Percentiles rank a stretch among this genome's conserved stretches.
Conservation (phyloP, 1,284 basidiomycete species). For the Pseudozyma pruni region DNA sequence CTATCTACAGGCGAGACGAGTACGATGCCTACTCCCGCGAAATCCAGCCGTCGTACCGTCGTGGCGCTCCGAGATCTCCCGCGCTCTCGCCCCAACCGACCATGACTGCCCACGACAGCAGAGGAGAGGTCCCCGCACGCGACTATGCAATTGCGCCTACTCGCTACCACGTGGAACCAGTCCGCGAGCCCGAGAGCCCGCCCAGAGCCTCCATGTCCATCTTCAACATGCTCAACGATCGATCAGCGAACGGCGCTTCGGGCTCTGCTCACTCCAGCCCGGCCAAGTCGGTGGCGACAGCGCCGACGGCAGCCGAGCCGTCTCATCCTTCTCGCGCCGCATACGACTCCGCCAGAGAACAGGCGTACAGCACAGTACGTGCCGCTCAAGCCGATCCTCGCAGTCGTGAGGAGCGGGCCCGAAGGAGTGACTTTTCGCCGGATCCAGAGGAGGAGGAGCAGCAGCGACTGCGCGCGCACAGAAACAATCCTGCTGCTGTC, state of each 20-base stretch:
- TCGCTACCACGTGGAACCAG: slow-evolving; percentile 20
- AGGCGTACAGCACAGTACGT: slow-evolving; percentile 2
- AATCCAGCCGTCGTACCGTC: slow-evolving; percentile 52
- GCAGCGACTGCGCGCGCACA: not conserved
- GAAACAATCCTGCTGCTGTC: not conserved
- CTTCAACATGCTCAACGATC: slow-evolving; percentile 54
- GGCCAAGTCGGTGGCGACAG: slow-evolving; percentile 19
- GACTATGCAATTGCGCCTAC: slow-evolving; percentile 7
- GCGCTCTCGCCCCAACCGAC: slow-evolving; percentile 17
- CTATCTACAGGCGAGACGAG: slow-evolving; percentile 22
- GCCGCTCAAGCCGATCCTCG: slow-evolving; percentile 1
- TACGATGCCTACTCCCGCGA: slow-evolving; percentile 36
- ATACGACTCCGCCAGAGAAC: slow-evolving; percentile 35
- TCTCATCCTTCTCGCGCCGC: slow-evolving; percentile 16
- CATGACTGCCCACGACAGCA: slow-evolving; percentile 8
- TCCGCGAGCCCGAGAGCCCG: slow-evolving; percentile 34
- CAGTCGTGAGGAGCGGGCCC: slow-evolving; percentile 14
- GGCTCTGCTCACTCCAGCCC: slow-evolving; percentile 27
- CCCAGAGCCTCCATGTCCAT: slow-evolving; percentile 50
- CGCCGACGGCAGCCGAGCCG: not conserved
- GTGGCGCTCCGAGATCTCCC: slow-evolving; percentile 26
- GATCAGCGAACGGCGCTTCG: slow-evolving; percentile 26
- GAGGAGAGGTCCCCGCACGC: slow-evolving; percentile 11
- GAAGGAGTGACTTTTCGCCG: slow-evolving; percentile 21
- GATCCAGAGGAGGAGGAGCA: slow-evolving; percentile 24